Evolutionary conservation across 2,329 filamentous ascomycete species (phyloP).

Genomic region (Beauveria australis): DNA sequence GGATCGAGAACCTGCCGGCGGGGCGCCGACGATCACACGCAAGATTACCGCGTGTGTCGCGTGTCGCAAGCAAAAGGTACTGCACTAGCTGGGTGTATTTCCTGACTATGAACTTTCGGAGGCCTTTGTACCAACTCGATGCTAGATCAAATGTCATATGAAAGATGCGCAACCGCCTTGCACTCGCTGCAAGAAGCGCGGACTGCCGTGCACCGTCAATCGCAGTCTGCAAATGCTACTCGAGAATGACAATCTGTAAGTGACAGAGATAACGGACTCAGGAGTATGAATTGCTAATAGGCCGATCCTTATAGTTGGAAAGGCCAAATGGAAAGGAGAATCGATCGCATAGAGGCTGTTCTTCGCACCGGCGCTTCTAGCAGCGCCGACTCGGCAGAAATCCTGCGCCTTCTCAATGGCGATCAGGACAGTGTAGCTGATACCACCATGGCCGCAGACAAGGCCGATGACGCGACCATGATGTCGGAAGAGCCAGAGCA

Average conservation of each 20-base stretch:
- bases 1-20: neutral
- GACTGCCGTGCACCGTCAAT: slow-evolving; percentile 31
- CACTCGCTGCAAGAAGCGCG: slow-evolving; percentile 30
- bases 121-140: neutral
- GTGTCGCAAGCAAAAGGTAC: slow-evolving; percentile 29
- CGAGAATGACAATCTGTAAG: slow-evolving; percentile 28
- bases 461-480: neutral
- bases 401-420: slow-evolving; percentile 1
- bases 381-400: neutral
- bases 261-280: neutral
- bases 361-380: slow-evolving; percentile 21
- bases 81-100: neutral
- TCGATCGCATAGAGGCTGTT: slow-evolving; percentile 27
- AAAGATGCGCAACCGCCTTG: slow-evolving; percentile 28
- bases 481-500: neutral
- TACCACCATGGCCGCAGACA: neutral
- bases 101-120: neutral
- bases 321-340: slow-evolving; percentile 26
- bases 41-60: slow-evolving; percentile 29
- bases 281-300: neutral
- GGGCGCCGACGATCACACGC: slow-evolving; percentile 25
- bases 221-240: slow-evolving; percentile 33
- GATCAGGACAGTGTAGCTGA: slow-evolving; percentile 2
- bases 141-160: slow-evolving; percentile 33
- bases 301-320: slow-evolving; percentile 26